These are phyloP conservation scores for Penicillium capsulatum DNA, from an alignment of 2,329 filamentous ascomycete genomes.

Conservation along the genomic window DNA sequence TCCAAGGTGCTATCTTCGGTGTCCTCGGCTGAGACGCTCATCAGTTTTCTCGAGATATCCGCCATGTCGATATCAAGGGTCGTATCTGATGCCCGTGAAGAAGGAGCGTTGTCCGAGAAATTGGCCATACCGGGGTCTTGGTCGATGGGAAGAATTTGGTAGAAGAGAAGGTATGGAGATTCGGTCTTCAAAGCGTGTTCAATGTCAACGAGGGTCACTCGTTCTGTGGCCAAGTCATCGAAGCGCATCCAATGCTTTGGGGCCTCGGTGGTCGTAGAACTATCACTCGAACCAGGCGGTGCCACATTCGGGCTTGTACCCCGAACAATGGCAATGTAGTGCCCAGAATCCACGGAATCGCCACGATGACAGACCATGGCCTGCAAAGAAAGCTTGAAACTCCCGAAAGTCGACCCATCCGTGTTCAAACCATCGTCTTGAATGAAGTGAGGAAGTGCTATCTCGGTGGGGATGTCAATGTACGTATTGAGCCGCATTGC, in stretches of 20 bases:
- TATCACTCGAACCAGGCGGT: slow-evolving; percentile 24
- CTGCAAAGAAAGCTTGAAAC: slow-evolving; percentile 89
- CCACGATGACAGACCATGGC: slow-evolving; percentile 91
- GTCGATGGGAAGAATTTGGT: slow-evolving; percentile 84
- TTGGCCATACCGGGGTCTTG: slow-evolving; percentile 51
- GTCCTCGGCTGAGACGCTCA: slow-evolving; percentile 14
- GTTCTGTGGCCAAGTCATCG: slow-evolving; percentile 73
- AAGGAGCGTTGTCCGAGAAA: slow-evolving; percentile 32
- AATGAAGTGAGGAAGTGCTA: slow-evolving; percentile 82
- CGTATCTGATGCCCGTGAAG: slow-evolving; percentile 26
- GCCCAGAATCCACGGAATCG: slow-evolving; percentile 77
- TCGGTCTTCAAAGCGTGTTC: slow-evolving; percentile 74
- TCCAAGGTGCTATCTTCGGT: slow-evolving; percentile 16
- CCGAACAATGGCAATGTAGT: slow-evolving; percentile 83
- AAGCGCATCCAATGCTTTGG: slow-evolving; percentile 84
- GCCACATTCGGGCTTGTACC: slow-evolving; percentile 53
- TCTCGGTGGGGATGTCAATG: slow-evolving; percentile 87
- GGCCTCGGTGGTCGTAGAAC: slow-evolving; percentile 52
- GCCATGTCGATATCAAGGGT: slow-evolving; percentile 21
- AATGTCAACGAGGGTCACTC: slow-evolving; percentile 74
- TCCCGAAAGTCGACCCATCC: slow-evolving; percentile 67
- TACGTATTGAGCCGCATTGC: slow-evolving; percentile 72
- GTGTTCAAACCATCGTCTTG: slow-evolving; percentile 68
- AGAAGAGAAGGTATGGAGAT: slow-evolving; percentile 91
- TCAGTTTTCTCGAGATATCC: slow-evolving; percentile 19